These are phyloP conservation scores for Secale cereale DNA, from an alignment of 176 grass and related monocot genomes.

Conservation along the genomic window DNA sequence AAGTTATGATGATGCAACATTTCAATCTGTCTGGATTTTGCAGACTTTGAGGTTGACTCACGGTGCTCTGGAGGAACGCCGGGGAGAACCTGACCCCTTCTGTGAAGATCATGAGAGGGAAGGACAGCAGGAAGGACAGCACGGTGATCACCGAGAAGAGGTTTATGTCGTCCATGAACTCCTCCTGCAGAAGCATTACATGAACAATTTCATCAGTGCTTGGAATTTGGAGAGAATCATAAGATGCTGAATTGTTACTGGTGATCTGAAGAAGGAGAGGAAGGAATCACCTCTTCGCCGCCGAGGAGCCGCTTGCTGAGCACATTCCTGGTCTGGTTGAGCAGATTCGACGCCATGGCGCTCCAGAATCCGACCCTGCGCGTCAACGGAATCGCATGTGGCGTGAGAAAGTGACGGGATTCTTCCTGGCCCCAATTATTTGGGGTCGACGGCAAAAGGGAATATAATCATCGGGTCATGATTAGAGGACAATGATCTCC, in stretches of 20 bases:
- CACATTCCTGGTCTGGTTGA: constrained; percentile 76
- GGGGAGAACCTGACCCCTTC: constrained; percentile 81
- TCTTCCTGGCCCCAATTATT: constrained; percentile 21
- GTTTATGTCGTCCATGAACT: constrained; percentile 70
- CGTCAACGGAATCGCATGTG: not conserved
- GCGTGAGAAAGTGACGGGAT: not conserved
- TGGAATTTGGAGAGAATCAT: not conserved
- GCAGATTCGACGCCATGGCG: constrained; percentile 83
- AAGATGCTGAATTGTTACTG: not conserved
- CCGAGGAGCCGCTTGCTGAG: constrained; percentile 71
- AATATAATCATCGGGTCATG: not conserved
- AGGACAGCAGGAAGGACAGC: constrained; percentile 63
- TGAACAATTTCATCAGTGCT: not conserved
- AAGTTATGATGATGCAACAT: not conserved
- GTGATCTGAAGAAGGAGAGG: not conserved
- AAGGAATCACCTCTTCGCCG: constrained; percentile 42
- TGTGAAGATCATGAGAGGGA: constrained; percentile 44
- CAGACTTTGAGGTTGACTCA: constrained; percentile 2
- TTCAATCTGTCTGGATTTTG: constrained; percentile 4
- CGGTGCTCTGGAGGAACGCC: constrained; percentile 49
- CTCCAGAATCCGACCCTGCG: constrained; percentile 85
- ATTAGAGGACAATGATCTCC: not conserved
- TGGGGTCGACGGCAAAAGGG: not conserved
- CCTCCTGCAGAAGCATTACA: constrained; percentile 28
- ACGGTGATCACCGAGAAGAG: constrained; percentile 72